phyloP scores from a whole-genome alignment of 306 rosid species.

The Rosa rugosa region DNA sequence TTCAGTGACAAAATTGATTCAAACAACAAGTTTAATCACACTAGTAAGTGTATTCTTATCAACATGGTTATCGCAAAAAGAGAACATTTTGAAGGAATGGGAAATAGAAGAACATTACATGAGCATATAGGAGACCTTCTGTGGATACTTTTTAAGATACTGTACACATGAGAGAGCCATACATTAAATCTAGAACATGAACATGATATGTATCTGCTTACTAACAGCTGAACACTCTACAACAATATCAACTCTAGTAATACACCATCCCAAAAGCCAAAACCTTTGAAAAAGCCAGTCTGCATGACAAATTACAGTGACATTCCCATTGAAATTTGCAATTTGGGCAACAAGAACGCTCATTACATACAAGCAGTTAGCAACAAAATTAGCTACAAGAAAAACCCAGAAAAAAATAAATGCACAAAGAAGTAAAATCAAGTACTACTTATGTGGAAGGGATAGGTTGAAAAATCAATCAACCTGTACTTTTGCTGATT shows the following conservation, averaged over 20 bases:
- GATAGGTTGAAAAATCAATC: background rate
- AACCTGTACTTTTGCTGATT: slow-evolving; percentile 80
- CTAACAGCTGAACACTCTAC: background rate
- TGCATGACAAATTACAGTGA: background rate
- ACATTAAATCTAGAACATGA: background rate
- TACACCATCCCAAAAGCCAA: background rate
- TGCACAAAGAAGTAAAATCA: background rate
- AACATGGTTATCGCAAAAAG: background rate
- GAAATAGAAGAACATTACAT: background rate
- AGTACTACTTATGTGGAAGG: slow-evolving; percentile 14
- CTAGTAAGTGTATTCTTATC: background rate
- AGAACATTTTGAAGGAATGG: background rate
- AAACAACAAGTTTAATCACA: background rate
- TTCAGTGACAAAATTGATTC: background rate
- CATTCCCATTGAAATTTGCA: background rate
- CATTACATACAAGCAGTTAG: background rate
- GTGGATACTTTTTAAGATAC: background rate
- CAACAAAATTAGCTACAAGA: background rate
- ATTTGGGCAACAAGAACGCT: background rate
- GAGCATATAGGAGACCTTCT: background rate
- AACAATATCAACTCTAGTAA: slow-evolving; percentile 1
- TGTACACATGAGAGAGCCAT: background rate
- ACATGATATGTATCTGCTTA: background rate
- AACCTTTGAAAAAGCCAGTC: background rate
- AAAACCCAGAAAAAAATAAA: background rate